These are phyloP conservation scores for Mortierella sp. DNA, from an alignment of 371 early-diverging fungal species.

Conservation along the genomic window DNA sequence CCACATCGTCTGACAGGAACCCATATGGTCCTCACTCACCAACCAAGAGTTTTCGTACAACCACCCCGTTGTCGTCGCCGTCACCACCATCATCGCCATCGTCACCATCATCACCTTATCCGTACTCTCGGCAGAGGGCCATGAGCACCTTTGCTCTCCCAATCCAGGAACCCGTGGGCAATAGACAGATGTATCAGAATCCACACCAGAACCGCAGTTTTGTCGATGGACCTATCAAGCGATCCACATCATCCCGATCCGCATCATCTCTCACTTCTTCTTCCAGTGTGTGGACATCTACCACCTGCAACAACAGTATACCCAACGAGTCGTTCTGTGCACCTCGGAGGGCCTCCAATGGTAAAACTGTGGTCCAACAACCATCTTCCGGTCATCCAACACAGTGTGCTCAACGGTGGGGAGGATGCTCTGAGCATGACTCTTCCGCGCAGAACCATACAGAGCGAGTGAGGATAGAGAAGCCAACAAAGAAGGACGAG, in stretches of 20 bases:
- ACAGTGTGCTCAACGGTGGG: too few relatives aligned
- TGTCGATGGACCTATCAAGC: slow-evolving; percentile 12
- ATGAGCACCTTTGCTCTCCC: slow-evolving; percentile 10
- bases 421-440: too few relatives aligned
- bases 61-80: neutral
- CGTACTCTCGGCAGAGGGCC: slow-evolving; percentile 11
- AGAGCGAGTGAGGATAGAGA: slow-evolving; percentile 7
- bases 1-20: slow-evolving; percentile 3
- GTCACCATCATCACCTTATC: neutral
- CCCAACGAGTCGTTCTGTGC: neutral
- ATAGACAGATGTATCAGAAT: neutral
- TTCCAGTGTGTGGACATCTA: neutral
- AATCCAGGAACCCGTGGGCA: neutral
- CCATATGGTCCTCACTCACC: neutral
- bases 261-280: neutral
- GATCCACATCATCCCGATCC: slow-evolving; percentile 14
- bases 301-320: neutral
- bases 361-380: neutral
- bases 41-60: slow-evolving; percentile 7
- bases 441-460: neutral
- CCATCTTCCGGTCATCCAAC: too few relatives aligned
- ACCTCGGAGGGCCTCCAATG: neutral
- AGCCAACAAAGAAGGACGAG: slow-evolving; percentile 8
- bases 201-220: neutral
- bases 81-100: neutral